phyloP scores from a whole-genome alignment of 225 moss, liverwort and hornwort species.

The Sphagnum contortum region DNA sequence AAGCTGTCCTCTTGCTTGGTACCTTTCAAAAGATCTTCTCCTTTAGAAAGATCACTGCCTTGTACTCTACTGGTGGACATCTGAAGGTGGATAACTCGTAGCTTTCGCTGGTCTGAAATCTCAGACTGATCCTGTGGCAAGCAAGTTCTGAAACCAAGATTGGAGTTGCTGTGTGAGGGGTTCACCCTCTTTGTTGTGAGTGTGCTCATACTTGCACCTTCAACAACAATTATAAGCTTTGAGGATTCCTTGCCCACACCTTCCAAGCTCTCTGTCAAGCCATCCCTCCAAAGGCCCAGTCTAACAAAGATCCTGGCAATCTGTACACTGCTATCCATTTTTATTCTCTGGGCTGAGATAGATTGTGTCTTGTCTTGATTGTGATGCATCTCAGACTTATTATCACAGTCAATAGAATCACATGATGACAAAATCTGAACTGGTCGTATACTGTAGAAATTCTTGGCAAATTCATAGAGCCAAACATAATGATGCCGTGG shows the following conservation, averaged over 20 bases:
- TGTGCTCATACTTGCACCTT: slow-evolving; percentile 5
- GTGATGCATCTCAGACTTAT: slow-evolving; percentile 1
- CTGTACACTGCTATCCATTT: background rate
- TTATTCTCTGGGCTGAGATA: slow-evolving; percentile 2
- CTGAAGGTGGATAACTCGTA: slow-evolving; percentile 2
- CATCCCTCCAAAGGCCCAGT: slow-evolving; percentile 14
- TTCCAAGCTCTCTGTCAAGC: background rate
- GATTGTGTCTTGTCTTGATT: background rate
- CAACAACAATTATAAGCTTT: background rate
- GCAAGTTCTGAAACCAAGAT: background rate
- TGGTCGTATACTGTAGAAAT: slow-evolving; percentile 6
- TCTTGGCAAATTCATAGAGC: slow-evolving; percentile 6
- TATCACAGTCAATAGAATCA: background rate
- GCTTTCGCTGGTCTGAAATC: slow-evolving; percentile 4
- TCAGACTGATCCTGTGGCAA: background rate
- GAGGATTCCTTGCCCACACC: slow-evolving; percentile 1
- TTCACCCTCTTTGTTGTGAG: slow-evolving; percentile 1
- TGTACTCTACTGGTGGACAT: slow-evolving; percentile 6
- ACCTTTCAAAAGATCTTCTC: background rate
- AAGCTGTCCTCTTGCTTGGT: background rate
- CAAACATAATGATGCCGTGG: slow-evolving; percentile 3
- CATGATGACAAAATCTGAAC: too few species aligned
- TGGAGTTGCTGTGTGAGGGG: background rate
- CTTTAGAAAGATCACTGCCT: background rate
- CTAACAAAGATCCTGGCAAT: slow-evolving; percentile 1